Evolutionary conservation across 805 yeast species (phyloP), one percentile per base, ranked within the genome.

Genomic region (Blastobotrys attinorum): DNA sequence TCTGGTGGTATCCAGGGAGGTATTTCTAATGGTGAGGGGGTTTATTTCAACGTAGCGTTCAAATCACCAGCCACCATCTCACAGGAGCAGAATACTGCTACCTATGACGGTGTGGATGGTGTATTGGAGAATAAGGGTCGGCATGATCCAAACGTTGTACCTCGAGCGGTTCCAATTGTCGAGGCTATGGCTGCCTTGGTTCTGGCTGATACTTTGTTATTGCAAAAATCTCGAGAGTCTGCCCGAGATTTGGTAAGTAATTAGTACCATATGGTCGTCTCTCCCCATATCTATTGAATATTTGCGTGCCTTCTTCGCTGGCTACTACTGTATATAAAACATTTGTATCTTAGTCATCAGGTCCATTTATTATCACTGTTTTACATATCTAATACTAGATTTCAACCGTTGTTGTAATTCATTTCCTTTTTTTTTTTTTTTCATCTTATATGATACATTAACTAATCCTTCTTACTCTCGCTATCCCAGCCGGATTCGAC

Each of bases 1-100:
- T 84, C 95, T 15, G 98, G 97, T 56, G 98, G 98, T 68, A 78
- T 88, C 50, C 98, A 92, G 72, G 98, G 98, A 60, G 98, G 98
- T 60, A 92, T 92, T 60, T 70, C 95, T 42, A 92, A 92, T 62
- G 98, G 98, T 55, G 98, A 92, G 66, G 75, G 84, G 66, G 84
- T 92, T 59, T 92, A 83, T 70, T 92, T 92, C 65, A 82, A 85
- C 21, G 90, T 92, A 37, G 97, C 97, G 3, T 92, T 92, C 78
- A 92, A 92, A 71, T 89, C 97, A 2, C 97, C 96, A 15, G 98
- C 98, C 40, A 92, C 98, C 34, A 92, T 92, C 54, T 79, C 92
- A 42, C 94, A 89, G 71, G 92, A 83, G 58, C 98, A 92, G 71
- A 66, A 72, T 34, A 92, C 98, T 15, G 77, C 87, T 22, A 76